phyloP scores from a whole-genome alignment of 306 rosid genomes.

The Vigna trinervia region DNA sequence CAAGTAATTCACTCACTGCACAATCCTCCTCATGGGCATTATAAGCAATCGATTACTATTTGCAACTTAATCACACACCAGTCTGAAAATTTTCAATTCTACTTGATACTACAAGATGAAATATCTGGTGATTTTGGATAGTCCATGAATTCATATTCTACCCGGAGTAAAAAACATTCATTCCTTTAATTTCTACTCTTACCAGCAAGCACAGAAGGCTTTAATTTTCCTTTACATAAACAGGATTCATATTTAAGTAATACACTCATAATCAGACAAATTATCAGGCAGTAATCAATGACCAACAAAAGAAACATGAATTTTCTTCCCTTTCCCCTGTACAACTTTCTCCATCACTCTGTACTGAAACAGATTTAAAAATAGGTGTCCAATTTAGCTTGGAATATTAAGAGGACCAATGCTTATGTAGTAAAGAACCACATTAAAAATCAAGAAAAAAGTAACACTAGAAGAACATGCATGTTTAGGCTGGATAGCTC shows the following conservation, averaged over 20 bases:
- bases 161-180: not conserved
- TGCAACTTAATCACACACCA: not conserved
- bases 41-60: not conserved
- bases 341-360: not conserved
- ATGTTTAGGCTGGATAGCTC: slow-evolving; percentile 27
- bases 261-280: slow-evolving; percentile 27
- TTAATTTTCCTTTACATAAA: not conserved
- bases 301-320: not conserved
- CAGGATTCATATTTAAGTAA: slow-evolving; percentile 3
- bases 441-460: not conserved
- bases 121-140: slow-evolving; percentile 17
- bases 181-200: not conserved
- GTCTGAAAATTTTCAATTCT: not conserved
- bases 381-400: not conserved
- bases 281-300: slow-evolving; percentile 15
- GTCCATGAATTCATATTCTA: slow-evolving; percentile 8
- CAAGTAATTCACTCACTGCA: not conserved
- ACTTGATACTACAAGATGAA: slow-evolving; percentile 25
- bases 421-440: slow-evolving; percentile 14
- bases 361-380: slow-evolving; percentile 23
- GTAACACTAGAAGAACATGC: slow-evolving; percentile 20
- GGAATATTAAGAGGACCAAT: slow-evolving; percentile 21
- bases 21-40: not conserved
- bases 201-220: slow-evolving; percentile 2
- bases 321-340: not conserved